A percentile compares a stretch with the other conserved stretches of the same genome.
These are phyloP conservation scores for Rhipidocladum racemiflorum DNA, from an alignment of 176 grass and related monocot species.

Conservation along the genomic window DNA sequence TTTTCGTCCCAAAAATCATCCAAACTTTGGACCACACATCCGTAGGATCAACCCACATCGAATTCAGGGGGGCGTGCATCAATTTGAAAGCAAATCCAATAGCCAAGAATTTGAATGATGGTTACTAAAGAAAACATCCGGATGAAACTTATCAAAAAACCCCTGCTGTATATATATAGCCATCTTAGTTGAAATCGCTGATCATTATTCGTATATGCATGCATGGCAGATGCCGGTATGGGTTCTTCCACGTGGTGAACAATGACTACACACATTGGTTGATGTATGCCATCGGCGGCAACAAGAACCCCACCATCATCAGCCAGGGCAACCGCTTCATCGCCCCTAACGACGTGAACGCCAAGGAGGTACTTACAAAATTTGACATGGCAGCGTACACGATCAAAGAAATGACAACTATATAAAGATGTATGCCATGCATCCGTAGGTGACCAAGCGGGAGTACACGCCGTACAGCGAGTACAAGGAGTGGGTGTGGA, in stretches of 20 bases:
- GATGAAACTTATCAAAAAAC: too few species aligned
- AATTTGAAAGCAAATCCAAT: too few species aligned
- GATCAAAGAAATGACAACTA: neutral
- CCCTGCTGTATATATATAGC: too few species aligned
- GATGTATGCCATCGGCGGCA: conserved; percentile 88
- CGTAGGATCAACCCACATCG: too few species aligned
- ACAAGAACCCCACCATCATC: conserved; percentile 72
- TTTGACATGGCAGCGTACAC: neutral
- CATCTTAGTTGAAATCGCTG: too few species aligned
- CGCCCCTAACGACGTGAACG: conserved; percentile 22
- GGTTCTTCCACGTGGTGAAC: conserved; percentile 86
- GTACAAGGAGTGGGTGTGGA: conserved; percentile 82
- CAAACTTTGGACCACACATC: too few species aligned
- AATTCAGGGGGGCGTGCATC: too few species aligned
- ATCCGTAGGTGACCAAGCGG: conserved; percentile 54
- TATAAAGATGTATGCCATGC: neutral
- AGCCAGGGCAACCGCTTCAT: conserved; percentile 83
- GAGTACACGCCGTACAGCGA: conserved; percentile 49
- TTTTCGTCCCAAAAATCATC: too few species aligned
- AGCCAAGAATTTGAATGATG: too few species aligned
- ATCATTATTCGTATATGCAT: neutral
- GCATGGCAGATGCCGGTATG: conserved; percentile 42
- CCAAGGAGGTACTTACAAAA: conserved; percentile 39
- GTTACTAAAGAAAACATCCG: too few species aligned
- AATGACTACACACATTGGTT: conserved; percentile 93